phyloP scores from a whole-genome alignment of 495 filamentous ascomycete genomes.

The Penicillium salamii region DNA sequence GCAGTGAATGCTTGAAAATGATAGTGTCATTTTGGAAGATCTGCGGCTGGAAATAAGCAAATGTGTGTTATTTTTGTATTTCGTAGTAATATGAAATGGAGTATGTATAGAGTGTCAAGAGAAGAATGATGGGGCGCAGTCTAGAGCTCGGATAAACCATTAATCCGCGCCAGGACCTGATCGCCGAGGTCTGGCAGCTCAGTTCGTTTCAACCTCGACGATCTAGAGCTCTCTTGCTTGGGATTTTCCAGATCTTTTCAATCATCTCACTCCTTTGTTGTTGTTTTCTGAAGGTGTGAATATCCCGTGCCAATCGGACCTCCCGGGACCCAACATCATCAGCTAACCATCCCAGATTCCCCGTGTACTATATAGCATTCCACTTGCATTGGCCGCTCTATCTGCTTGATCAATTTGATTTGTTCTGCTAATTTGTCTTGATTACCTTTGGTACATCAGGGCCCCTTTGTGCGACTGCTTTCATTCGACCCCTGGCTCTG shows the following conservation, averaged over 20 bases:
- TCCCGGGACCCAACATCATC: not conserved
- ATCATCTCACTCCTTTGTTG: too few relatives aligned
- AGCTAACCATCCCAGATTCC: constrained; percentile 6
- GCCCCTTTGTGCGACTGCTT: not conserved
- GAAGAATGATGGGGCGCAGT: not conserved
- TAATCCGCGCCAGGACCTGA: constrained; percentile 2
- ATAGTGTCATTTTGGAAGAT: constrained; percentile 2
- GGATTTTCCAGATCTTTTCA: not conserved
- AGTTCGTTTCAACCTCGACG: not conserved
- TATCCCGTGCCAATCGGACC: too few relatives aligned
- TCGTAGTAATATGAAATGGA: not conserved
- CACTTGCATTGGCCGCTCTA: not conserved
- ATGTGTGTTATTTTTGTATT: not conserved
- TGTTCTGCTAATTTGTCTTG: not conserved
- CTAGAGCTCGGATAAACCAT: constrained; percentile 3
- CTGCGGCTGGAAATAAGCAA: not conserved
- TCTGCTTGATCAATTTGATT: not conserved
- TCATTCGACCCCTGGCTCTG: not conserved
- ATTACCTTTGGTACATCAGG: not conserved
- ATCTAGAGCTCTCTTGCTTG: not conserved
- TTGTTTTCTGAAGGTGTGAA: too few relatives aligned
- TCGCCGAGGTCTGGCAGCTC: constrained; percentile 3
- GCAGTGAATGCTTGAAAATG: not conserved
- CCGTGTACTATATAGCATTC: constrained; percentile 8
- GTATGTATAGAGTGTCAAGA: not conserved